Percentiles rank a stretch among this genome's conserved stretches.
Evolutionary conservation across 352 stramenopile genomes (phyloP).

Genomic region (Phytophthora chlamydospora): DNA sequence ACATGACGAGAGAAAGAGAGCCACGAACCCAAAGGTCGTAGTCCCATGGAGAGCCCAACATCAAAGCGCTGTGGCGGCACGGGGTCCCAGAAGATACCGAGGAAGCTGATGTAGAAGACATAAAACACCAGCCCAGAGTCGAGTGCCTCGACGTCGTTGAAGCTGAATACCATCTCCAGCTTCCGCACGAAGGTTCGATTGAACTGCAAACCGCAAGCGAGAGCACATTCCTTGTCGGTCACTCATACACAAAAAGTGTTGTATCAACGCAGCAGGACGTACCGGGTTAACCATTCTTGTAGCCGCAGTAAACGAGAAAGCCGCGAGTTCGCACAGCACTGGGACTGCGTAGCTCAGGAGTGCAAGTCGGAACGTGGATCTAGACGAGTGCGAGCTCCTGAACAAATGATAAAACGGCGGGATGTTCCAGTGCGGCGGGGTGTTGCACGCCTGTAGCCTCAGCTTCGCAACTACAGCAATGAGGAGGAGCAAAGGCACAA

Average conservation of each 20-base stretch:
- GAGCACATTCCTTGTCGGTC: conserved; percentile 10
- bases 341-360: conserved; percentile 85
- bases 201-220: conserved; percentile 51
- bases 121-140: conserved; percentile 89
- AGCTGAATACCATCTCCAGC: conserved; percentile 88
- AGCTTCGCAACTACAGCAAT: conserved; percentile 61
- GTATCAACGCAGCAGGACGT: conserved; percentile 22
- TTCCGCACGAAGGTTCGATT: conserved; percentile 86
- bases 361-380: conserved; percentile 75
- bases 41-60: conserved; percentile 73
- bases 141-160: conserved; percentile 86
- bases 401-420: conserved; percentile 82
- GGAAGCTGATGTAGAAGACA: conserved; percentile 84
- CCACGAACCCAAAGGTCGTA: conserved; percentile 61
- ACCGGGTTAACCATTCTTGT: conserved; percentile 90
- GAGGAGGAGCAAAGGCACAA: conserved; percentile 17
- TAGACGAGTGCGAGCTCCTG: conserved; percentile 77
- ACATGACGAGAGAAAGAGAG: neutral
- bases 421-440: conserved; percentile 84
- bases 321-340: conserved; percentile 81
- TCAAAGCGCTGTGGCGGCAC: conserved; percentile 83
- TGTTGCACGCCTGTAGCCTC: conserved; percentile 79
- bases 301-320: conserved; percentile 85
- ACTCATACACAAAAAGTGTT: neutral
- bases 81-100: conserved; percentile 88